Evolutionary conservation across 106 monocot species (phyloP), one percentile per base, ranked within the genome.

Genomic region (Xerophyta viscosa): DNA sequence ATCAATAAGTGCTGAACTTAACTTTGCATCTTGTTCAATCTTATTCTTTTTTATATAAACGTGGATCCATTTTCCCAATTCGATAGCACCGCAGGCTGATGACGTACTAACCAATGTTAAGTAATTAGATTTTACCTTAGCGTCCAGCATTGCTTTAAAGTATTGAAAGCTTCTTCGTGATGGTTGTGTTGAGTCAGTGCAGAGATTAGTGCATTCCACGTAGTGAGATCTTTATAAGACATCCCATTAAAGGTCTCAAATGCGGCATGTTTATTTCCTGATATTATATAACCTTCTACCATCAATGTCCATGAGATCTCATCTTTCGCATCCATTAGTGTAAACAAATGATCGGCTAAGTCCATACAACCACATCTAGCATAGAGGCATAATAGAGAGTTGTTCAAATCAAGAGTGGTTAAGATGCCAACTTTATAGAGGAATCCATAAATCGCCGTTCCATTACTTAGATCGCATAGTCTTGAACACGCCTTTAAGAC

Each of bases 131-230:
- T 1, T 23, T 11, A 73, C 33, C 2, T 65, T 69, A 15, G 44
- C 20, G 29, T 29, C 46, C 54, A 55, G 61, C 80, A 80, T 80
- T n/a, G 61, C 57, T 42, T 66, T 28, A 30, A 80, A 80, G 65
- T 52, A 14, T 29, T 30, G 29, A 74, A 63, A 3, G 80, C 74
- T 29, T 74, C 69, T 46, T 46, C 27, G 29, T 36, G 65, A 45
- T 56, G 54, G 15, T 61, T 59, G 11, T 11, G 17, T 19, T 58
- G 43, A 9, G 24, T 51, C 4, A 69, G 31, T 27, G 50, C 52
- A 30, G 45, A 50, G 19, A 80, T 74, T 39, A 80, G 54, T 1
- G 80, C 65, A 56, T 70, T 74, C 80, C 80, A 74, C 42, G 74
- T 62, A 25, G 66, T 62, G 14, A 70, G 9, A 52, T 80, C 70